phyloP scores from a whole-genome alignment of 163 green algal genomes.

The Prototheca cutis region DNA sequence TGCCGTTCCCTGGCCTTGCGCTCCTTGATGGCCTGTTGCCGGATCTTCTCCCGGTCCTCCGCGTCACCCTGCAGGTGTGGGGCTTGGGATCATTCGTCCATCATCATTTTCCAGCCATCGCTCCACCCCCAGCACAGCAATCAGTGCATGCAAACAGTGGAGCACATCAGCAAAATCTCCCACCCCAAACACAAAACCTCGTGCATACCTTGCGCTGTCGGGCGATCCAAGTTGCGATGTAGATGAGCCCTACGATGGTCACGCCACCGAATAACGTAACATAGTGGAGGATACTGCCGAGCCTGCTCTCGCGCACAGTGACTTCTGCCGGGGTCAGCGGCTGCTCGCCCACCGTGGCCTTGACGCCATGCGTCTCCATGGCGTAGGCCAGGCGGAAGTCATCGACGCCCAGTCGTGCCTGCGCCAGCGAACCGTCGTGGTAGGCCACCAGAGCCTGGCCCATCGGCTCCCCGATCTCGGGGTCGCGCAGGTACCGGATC shows the following conservation, averaged over 20 bases:
- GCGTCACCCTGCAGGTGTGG: constrained; percentile 32
- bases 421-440: constrained; percentile 28
- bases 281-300: no score
- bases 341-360: constrained; percentile 13
- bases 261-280: no score
- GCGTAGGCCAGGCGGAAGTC: constrained; percentile 40
- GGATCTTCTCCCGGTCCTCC: constrained; percentile 44
- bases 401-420: constrained; percentile 28
- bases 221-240: constrained; percentile 18
- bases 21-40: constrained; percentile 20
- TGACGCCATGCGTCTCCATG: constrained; percentile 61
- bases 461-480: constrained; percentile 6
- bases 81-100: background rate
- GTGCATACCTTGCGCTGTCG: constrained; percentile 10
- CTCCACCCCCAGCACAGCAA: no score
- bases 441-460: constrained; percentile 33
- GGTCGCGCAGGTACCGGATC: constrained; percentile 19
- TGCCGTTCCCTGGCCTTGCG: constrained; percentile 14
- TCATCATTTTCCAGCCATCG: no score
- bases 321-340: constrained; percentile 2
- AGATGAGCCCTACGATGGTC: constrained; percentile 6
- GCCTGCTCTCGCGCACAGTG: no score
- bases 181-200: background rate
- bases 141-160: no score
- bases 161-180: no score